Percentiles rank a stretch among this genome's conserved stretches.
Evolutionary conservation across 345 rosid genomes (phyloP).

Genomic region (Pelargonium nanum): DNA sequence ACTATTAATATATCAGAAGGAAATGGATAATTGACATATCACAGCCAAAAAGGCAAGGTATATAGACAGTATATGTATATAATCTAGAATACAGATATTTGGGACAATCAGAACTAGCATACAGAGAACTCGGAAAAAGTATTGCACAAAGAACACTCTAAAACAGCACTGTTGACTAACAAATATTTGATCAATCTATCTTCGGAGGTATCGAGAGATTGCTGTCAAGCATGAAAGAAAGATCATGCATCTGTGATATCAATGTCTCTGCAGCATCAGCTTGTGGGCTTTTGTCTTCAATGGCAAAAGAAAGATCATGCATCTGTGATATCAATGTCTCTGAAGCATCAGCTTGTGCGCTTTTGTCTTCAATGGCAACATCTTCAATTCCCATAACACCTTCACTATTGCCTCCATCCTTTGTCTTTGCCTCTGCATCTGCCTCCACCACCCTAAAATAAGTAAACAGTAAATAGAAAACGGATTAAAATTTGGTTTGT

Average conservation of each 20-base stretch:
- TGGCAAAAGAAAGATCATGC: constrained; percentile 71
- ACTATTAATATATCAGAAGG: neutral
- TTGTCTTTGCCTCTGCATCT: neutral
- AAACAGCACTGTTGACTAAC: neutral
- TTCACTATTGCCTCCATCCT: constrained; percentile 1
- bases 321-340: constrained; percentile 59
- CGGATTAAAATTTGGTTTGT: neutral
- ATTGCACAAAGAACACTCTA: neutral
- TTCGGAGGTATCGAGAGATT: constrained; percentile 44
- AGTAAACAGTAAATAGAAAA: neutral
- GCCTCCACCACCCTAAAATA: neutral
- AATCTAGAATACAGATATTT: neutral
- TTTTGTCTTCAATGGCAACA: constrained; percentile 9
- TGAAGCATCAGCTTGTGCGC: constrained; percentile 26
- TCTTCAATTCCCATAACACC: constrained; percentile 3
- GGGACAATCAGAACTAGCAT: neutral
- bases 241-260: constrained; percentile 80
- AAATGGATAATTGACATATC: neutral
- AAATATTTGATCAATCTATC: constrained; percentile 6
- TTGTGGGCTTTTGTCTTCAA: constrained; percentile 18
- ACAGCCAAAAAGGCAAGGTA: neutral
- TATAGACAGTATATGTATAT: neutral
- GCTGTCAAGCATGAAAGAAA: constrained; percentile 74
- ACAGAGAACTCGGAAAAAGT: neutral
- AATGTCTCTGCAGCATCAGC: constrained; percentile 31